Conservation (phyloP, 306 rosid species). For the Ammopiptanthus mongolicus region DNA sequence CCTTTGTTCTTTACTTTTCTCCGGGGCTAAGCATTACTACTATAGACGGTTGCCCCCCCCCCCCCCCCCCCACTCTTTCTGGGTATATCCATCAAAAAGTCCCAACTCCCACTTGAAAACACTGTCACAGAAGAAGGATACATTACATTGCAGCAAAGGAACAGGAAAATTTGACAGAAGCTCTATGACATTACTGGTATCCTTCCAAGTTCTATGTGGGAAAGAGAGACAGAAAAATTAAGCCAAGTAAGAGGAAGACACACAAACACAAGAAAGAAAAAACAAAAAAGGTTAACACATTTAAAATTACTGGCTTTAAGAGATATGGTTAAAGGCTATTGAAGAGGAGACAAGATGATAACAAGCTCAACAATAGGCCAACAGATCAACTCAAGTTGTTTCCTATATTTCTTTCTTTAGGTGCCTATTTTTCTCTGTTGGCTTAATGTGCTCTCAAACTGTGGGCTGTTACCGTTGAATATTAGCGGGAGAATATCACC, state of each 20-base stretch:
- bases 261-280: background rate
- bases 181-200: background rate
- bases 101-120: background rate
- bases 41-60: background rate
- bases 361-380: background rate
- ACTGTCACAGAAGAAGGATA: background rate
- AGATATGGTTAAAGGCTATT: background rate
- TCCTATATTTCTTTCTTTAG: background rate
- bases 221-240: background rate
- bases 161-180: background rate
- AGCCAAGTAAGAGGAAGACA: background rate
- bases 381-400: too few species aligned
- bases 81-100: background rate
- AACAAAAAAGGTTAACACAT: background rate
- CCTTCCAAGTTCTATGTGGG: background rate
- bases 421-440: background rate
- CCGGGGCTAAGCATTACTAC: background rate
- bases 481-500: background rate
- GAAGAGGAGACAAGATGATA: background rate
- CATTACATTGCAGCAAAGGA: background rate
- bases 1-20: conserved; percentile 6
- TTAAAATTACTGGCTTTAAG: background rate
- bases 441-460: background rate
- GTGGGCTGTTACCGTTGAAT: background rate
- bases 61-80: too few species aligned